These are phyloP conservation scores for Podila horticola DNA, from an alignment of 192 early-diverging fungal species.

Conservation along the genomic window DNA sequence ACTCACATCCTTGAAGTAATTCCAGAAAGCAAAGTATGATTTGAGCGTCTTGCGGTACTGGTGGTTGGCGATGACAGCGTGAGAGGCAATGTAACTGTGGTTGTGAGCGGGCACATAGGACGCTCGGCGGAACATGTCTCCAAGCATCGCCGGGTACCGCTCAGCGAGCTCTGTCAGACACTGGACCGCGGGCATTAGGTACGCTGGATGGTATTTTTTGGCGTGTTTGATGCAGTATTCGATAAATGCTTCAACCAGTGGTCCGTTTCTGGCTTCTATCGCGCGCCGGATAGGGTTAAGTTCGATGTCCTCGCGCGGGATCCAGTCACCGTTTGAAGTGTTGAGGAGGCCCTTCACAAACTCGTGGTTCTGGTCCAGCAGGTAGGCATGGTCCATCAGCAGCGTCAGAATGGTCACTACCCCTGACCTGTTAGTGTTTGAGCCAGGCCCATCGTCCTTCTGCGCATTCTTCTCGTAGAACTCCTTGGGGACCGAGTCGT, in stretches of 20 bases:
- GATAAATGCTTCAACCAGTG: constrained; percentile 29
- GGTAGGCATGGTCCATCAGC: constrained; percentile 27
- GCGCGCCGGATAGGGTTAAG: constrained; percentile 44
- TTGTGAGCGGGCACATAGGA: constrained; percentile 48
- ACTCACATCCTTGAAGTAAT: constrained; percentile 1
- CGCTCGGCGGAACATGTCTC: constrained; percentile 42
- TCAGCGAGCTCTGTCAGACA: constrained; percentile 49
- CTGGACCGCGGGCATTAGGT: constrained; percentile 46
- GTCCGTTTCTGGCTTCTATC: constrained; percentile 34
- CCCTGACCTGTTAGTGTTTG: not conserved
- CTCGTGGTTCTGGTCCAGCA: constrained; percentile 21
- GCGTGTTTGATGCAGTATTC: constrained; percentile 50
- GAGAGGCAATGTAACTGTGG: constrained; percentile 31
- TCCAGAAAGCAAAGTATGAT: constrained; percentile 40
- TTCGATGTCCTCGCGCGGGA: constrained; percentile 31
- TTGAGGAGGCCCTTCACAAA: constrained; percentile 43
- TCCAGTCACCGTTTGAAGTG: constrained; percentile 40
- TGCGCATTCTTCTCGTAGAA: constrained; percentile 1
- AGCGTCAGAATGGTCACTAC: constrained; percentile 38
- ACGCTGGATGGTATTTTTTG: constrained; percentile 47
- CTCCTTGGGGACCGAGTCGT: not conserved
- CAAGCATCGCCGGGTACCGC: constrained; percentile 26
- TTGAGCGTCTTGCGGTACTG: constrained; percentile 15
- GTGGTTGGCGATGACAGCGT: constrained; percentile 41
- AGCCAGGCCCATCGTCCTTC: not conserved